Evolutionary conservation across 2,329 filamentous ascomycete species (phyloP), one percentile per base, ranked within the genome.

Genomic region (Colletotrichum brevisporum): DNA sequence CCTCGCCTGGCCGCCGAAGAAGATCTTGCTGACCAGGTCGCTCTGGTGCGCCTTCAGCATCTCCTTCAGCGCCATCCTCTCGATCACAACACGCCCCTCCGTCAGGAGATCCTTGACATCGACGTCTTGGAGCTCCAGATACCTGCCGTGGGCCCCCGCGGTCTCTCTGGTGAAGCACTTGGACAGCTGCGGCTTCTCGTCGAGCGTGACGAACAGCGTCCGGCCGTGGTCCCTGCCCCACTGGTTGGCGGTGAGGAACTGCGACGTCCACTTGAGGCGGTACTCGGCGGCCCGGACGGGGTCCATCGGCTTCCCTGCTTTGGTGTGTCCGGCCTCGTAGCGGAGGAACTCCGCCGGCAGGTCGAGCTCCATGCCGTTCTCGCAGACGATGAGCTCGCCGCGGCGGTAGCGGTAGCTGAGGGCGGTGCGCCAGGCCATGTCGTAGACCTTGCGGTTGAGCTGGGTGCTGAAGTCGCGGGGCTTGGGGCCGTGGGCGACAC

Each of bases 51-150:
- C 82, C 77, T 85, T 82, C 75, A 98, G 86, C 78, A 98, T 89
- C 78, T 89, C 86, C 79, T 91, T 87, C 76, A 99, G 85, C 43
- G 95, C 95, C 50, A 84, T 83, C 79, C 92, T 89, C 87, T 99
- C 96, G 75, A 99, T 90, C 69, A 99, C 90, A 70, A 99, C 84
- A 76, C 94, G 90, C 62, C 93, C 92, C 62, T 91, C 90, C 83
- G 96, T 93, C 73, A 99, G 83, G 72, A 99, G 81, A 79, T 98
- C 93, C 88, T 98, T 99, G 71, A 99, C 94, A 81, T 98, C 96
- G 43, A 99, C 94, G 71, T 97, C 92, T n/a, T 87, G 83, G 68
- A 91, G 84, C 66, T 89, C 87, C 74, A 94, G 83, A 9, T 91
- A 91, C 64, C 90, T 88, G 21, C 92, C 94, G 71, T 94, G 88